Base-by-base conservation (phyloP, 2,329 filamentous ascomycete genomes). In the Scytalidium sp. region DNA sequence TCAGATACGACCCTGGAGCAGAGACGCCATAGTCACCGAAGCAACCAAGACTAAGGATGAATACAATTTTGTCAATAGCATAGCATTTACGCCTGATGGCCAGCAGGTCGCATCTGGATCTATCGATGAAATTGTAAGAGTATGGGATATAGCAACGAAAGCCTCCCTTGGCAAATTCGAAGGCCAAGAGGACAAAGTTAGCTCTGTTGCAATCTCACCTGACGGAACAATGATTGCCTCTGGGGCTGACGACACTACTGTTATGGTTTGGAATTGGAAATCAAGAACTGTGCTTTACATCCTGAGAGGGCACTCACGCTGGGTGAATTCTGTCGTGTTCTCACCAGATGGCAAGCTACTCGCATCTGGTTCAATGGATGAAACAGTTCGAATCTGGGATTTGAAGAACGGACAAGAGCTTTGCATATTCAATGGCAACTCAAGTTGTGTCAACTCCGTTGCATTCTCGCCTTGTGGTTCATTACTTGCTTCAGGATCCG, bases 1-100 rank as follows among this genome's bases (percentile, higher is more conserved):
- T 22, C 42, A 22, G 47, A 46, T 51, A 2, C 54, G 50, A 2
- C 4, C 20, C 45, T 57, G 46, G 56, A 58, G 60, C 11, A 47
- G 29, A 41, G 3, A 10, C 39, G 25, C 19, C n/a, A 43, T 4
- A 43, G 6, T 40, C 19, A 43, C 15, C 43, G 19, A 50, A 15
- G 43, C 47, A 46, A 41, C 46, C 52, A 17, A 52, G 17, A 45
- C 32, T 10, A n/a, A 46, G 23, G 43, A 13, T 10, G 5, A 46
- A 10, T 46, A 10, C 10, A 13, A 11, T 39, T 46, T 13, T 17
- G 23, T 46, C 25, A 32, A 29, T 25, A 13, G 20, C 8, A 21
- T 46, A 8, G 23, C 43, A 9, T 47, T 47, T 22, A 43, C 45
- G 13, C 29, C 45, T 15, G 45, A 47, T 21, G 29, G 45, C n/a